These are phyloP conservation scores for Fusarium staphyleae DNA, from an alignment of 2,329 filamentous ascomycete species.

Conservation along the genomic window DNA sequence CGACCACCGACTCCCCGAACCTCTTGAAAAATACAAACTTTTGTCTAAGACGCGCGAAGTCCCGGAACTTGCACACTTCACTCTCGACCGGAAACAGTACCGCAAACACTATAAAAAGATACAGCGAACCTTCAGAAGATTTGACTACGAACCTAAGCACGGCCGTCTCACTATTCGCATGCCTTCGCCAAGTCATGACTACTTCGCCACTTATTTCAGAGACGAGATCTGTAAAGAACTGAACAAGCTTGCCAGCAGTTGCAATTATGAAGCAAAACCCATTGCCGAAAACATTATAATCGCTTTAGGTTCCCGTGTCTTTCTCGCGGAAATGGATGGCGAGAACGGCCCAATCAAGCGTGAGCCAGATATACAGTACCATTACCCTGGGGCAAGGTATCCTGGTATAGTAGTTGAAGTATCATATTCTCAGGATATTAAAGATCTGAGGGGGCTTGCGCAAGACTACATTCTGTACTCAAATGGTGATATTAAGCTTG, in stretches of 20 bases:
- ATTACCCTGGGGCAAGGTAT: neutral
- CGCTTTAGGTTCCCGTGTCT: neutral
- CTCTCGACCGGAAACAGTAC: neutral
- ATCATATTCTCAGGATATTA: neutral
- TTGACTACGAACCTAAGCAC: neutral
- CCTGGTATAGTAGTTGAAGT: neutral
- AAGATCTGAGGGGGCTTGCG: neutral
- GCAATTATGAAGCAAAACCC: neutral
- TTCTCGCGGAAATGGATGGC: neutral
- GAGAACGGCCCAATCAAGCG: neutral
- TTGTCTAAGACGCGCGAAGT: neutral
- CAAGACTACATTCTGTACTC: neutral
- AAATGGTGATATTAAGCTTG: neutral
- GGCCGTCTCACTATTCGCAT: neutral
- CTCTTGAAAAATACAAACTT: neutral
- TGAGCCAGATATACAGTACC: neutral
- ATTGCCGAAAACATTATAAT: neutral
- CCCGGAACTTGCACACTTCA: neutral
- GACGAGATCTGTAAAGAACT: neutral
- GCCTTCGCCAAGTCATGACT: neutral
- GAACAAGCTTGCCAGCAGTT: neutral
- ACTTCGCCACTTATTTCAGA: neutral
- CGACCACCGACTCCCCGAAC: no score
- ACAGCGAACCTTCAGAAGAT: neutral
- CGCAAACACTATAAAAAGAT: neutral